phyloP scores from a whole-genome alignment of 2,329 filamentous ascomycete genomes.

The Diplodia corticola region DNA sequence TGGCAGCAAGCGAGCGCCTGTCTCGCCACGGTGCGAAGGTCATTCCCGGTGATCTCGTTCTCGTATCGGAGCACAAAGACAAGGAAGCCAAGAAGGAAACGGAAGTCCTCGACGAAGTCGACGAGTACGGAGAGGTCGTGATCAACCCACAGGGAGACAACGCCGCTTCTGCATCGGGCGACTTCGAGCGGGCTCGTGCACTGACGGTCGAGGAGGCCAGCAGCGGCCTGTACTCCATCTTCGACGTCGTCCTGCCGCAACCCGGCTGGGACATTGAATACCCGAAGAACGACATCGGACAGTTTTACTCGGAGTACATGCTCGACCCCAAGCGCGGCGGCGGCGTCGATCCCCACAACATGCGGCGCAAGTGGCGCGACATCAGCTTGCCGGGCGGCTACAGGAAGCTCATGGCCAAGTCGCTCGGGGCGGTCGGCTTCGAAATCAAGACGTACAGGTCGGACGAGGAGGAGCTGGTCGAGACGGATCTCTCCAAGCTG shows the following conservation, averaged over 20 bases:
- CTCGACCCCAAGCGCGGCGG: constrained; percentile 69
- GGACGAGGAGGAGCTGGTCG: constrained; percentile 75
- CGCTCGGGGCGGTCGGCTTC: constrained; percentile 63
- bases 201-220: constrained; percentile 76
- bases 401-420: constrained; percentile 76
- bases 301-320: constrained; percentile 88
- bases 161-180: constrained; percentile 55
- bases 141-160: constrained; percentile 61
- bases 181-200: constrained; percentile 68
- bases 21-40: constrained; percentile 70
- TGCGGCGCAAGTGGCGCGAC: constrained; percentile 84
- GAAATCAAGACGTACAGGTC: constrained; percentile 56
- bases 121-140: constrained; percentile 66
- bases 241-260: constrained; percentile 87
- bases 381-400: constrained; percentile 88
- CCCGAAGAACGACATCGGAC: constrained; percentile 78
- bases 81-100: constrained; percentile 37
- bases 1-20: constrained; percentile 78
- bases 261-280: constrained; percentile 90
- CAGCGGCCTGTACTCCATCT: constrained; percentile 75
- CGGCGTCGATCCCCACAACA: constrained; percentile 75
- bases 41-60: constrained; percentile 80
- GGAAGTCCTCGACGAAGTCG: constrained; percentile 43
- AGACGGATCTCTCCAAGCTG: constrained; percentile 78
- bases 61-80: constrained; percentile 60